phyloP scores from a whole-genome alignment of 768 basidiomycete genomes.

The Suillus luteus region DNA sequence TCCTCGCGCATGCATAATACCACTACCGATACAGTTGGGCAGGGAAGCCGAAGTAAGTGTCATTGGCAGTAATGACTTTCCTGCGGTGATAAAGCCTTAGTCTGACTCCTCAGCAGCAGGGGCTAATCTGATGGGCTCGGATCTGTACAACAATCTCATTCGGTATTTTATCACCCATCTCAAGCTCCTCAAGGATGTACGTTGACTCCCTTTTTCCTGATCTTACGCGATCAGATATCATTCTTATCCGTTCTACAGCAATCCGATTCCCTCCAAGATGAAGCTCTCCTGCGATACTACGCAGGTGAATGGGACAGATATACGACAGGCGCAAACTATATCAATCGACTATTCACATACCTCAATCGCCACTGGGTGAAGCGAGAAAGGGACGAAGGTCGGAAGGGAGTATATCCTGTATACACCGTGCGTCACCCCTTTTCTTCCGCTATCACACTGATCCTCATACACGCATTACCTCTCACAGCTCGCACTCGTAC shows the following conservation, averaged over 20 bases:
- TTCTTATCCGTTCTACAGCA: conserved; percentile 46
- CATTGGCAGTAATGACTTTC: conserved; percentile 13
- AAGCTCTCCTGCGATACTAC: conserved; percentile 88
- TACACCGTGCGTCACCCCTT: conserved; percentile 73
- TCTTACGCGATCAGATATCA: neutral
- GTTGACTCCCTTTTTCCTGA: conserved; percentile 33
- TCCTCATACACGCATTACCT: conserved; percentile 11
- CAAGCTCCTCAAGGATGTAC: conserved; percentile 59
- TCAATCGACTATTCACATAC: conserved; percentile 97
- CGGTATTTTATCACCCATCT: conserved; percentile 88
- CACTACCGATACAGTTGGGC: conserved; percentile 35
- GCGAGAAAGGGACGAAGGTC: conserved; percentile 94
- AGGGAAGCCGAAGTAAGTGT: conserved; percentile 59
- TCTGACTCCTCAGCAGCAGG: conserved; percentile 55
- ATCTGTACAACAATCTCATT: conserved; percentile 94
- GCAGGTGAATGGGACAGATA: conserved; percentile 94
- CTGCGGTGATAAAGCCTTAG: conserved; percentile 18
- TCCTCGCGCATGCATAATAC: conserved; percentile 74
- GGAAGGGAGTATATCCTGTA: conserved; percentile 92
- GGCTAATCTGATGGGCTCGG: conserved; percentile 95
- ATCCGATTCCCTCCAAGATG: conserved; percentile 81
- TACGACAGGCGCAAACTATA: conserved; percentile 95
- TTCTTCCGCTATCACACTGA: neutral
- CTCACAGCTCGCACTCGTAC: conserved; percentile 83
- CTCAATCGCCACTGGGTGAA: conserved; percentile 99